phyloP scores from a whole-genome alignment of 192 early-diverging fungal genomes.

The Lobulomyces angularis region DNA sequence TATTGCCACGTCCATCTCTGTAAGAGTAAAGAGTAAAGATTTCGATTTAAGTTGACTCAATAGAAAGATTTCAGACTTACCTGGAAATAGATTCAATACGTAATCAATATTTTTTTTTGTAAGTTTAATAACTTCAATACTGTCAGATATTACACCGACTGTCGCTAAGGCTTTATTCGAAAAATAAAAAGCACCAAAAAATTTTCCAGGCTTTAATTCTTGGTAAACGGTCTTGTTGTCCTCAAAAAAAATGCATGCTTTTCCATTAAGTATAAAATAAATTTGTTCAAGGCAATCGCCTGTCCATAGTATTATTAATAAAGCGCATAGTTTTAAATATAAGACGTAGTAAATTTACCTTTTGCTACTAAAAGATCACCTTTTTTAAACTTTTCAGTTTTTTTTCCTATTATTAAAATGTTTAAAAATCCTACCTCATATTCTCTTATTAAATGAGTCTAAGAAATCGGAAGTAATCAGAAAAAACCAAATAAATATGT shows the following conservation, averaged over 20 bases:
- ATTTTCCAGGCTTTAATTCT: constrained; percentile 33
- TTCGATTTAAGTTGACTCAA: too few relatives aligned
- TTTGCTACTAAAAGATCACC: constrained; percentile 27
- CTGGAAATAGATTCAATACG: constrained; percentile 28
- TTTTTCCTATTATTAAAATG: constrained; percentile 27
- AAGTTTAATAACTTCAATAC: constrained; percentile 34
- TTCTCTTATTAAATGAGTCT: constrained; percentile 40
- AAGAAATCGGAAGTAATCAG: too few relatives aligned
- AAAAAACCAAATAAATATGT: too few relatives aligned
- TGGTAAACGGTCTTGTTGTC: constrained; percentile 25
- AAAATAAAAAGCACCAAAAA: constrained; percentile 45
- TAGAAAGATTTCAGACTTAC: too few relatives aligned
- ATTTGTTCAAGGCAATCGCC: too few relatives aligned
- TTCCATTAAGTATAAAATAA: constrained; percentile 35
- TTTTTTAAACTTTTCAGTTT: constrained; percentile 27
- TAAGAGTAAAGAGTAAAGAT: too few relatives aligned
- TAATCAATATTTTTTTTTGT: constrained; percentile 27
- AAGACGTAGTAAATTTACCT: constrained; percentile 32
- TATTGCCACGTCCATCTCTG: constrained; percentile 28
- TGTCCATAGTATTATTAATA: too few relatives aligned
- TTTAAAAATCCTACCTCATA: constrained; percentile 37
- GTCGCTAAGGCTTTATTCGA: constrained; percentile 28
- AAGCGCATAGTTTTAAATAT: too few relatives aligned
- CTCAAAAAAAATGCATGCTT: constrained; percentile 34
- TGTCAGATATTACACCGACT: constrained; percentile 19